Evolutionary conservation across 1,284 basidiomycete species (phyloP).

Genomic region (Malassezia brasiliensis): DNA sequence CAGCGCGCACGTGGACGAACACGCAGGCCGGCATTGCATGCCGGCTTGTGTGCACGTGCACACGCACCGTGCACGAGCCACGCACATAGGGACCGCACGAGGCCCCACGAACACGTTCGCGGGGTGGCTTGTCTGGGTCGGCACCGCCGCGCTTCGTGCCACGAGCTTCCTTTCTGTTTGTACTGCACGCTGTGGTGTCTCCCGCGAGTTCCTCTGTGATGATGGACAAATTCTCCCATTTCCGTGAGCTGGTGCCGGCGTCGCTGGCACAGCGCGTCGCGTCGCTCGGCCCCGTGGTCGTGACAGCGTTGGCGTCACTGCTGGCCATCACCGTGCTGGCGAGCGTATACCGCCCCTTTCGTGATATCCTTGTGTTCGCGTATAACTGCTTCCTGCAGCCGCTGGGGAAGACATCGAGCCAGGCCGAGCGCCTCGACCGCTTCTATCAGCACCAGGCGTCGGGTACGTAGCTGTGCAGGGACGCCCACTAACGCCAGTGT

Average conservation of each 20-base stretch:
- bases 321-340: slow-evolving; percentile 21
- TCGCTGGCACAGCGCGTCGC: slow-evolving; percentile 2
- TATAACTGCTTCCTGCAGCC: slow-evolving; percentile 48
- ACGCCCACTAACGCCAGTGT: slow-evolving; percentile 22
- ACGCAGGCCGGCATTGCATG: neutral
- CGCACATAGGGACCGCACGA: neutral
- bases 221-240: slow-evolving; percentile 2
- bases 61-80: slow-evolving; percentile 9
- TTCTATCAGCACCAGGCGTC: slow-evolving; percentile 45
- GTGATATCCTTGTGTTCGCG: slow-evolving; percentile 33
- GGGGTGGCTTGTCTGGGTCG: no score
- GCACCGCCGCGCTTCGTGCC: no score
- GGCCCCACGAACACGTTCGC: neutral
- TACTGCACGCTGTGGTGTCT: neutral
- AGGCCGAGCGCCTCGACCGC: slow-evolving; percentile 43
- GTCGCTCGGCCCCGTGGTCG: slow-evolving; percentile 19
- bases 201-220: neutral
- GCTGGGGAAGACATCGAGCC: slow-evolving; percentile 41
- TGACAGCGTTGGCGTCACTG: slow-evolving; percentile 14
- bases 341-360: slow-evolving; percentile 24
- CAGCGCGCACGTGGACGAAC: neutral
- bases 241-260: neutral
- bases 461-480: slow-evolving; percentile 22
- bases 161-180: neutral
- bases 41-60: slow-evolving; percentile 12